Evolutionary conservation across 139 green algal species (phyloP).

Genomic region (Chlamydomonas eustigma): DNA sequence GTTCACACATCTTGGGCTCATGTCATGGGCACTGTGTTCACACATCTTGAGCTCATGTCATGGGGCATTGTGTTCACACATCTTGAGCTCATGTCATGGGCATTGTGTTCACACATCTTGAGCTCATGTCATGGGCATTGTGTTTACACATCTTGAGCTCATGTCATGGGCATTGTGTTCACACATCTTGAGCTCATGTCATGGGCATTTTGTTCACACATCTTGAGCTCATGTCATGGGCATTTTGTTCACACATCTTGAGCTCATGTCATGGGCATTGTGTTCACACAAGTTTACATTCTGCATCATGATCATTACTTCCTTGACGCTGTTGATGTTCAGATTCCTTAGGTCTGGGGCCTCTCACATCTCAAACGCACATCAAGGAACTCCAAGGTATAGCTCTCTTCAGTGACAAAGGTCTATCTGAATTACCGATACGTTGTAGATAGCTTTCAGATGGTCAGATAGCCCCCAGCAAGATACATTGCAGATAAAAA

Average conservation of each 20-base stretch:
- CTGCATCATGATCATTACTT: neutral
- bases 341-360: neutral
- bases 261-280: neutral
- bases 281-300: neutral
- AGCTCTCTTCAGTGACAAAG: slow-evolving; percentile 19
- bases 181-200: neutral
- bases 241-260: neutral
- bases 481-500: too few species aligned
- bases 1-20: neutral
- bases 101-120: neutral
- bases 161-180: neutral
- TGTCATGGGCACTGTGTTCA: neutral
- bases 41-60: neutral
- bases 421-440: slow-evolving; percentile 1
- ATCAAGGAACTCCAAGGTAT: slow-evolving; percentile 31
- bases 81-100: neutral
- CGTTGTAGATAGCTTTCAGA: too few species aligned
- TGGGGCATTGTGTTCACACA: neutral
- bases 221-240: neutral
- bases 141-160: neutral
- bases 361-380: slow-evolving; percentile 28
- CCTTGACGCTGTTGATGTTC: too few species aligned
- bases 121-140: neutral
- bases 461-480: too few species aligned
- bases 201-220: neutral